Evolutionary conservation across 2,329 filamentous ascomycete species (phyloP).

Genomic region (Alternaria sp.): DNA sequence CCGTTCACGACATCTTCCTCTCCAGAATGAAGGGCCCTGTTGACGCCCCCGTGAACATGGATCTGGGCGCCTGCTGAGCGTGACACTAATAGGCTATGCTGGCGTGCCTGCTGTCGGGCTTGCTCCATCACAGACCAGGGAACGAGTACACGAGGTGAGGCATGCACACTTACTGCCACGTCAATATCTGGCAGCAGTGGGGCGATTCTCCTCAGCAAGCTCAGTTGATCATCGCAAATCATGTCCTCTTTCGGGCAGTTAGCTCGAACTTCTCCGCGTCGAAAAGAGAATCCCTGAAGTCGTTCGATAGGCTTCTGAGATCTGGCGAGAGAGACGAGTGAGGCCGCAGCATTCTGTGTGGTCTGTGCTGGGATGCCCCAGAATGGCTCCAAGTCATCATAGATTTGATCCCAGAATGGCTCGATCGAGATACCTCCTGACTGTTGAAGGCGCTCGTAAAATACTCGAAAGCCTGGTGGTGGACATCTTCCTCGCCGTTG

Average conservation of each 20-base stretch:
- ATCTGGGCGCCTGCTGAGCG: not conserved
- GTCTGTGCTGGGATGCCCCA: not conserved
- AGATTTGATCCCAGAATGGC: slow-evolving; percentile 2
- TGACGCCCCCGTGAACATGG: not conserved
- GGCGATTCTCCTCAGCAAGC: not conserved
- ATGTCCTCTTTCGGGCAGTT: not conserved
- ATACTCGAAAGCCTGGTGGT: not conserved
- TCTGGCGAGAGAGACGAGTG: not conserved
- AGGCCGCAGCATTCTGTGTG: not conserved
- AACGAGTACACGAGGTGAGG: slow-evolving; percentile 1
- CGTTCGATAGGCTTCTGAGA: not conserved
- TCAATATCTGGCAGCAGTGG: not conserved
- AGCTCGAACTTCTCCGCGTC: not conserved
- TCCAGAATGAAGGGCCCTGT: not conserved
- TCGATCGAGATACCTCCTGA: not conserved
- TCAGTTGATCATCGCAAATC: not conserved
- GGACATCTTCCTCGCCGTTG: not conserved
- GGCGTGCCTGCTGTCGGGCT: not conserved
- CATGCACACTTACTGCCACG: not conserved
- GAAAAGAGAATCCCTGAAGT: not conserved
- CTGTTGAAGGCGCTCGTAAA: not conserved
- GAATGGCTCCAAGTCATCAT: not conserved
- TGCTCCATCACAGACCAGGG: not conserved
- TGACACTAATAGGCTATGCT: not conserved
- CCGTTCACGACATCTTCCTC: not conserved